These are phyloP conservation scores for Solanum hybrid DNA, from an alignment of 305 asterid genomes.

Conservation along the genomic window DNA sequence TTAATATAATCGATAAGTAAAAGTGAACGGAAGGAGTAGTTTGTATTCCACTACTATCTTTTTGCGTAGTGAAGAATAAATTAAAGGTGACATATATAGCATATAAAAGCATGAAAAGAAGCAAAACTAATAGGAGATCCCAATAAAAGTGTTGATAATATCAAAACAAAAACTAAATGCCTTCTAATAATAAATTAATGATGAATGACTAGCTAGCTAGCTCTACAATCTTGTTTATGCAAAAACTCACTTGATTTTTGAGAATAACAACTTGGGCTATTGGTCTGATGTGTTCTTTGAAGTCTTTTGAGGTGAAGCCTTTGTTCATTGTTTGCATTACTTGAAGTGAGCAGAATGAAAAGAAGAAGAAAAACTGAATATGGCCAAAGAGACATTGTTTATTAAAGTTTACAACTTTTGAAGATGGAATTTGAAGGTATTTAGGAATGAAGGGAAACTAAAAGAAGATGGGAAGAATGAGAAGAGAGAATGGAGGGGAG, in stretches of 20 bases:
- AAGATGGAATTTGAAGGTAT: background rate
- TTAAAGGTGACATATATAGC: background rate
- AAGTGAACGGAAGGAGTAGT: background rate
- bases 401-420: background rate
- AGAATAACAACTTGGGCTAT: constrained; percentile 14
- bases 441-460: background rate
- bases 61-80: background rate
- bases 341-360: constrained; percentile 5
- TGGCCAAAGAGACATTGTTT: constrained; percentile 8
- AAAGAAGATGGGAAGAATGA: background rate
- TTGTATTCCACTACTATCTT: background rate
- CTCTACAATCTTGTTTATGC: background rate
- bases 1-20: background rate
- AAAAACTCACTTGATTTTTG: constrained; percentile 55
- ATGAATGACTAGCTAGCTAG: background rate
- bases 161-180: background rate
- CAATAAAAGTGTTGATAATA: background rate
- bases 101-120: background rate
- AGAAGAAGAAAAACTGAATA: constrained; percentile 16
- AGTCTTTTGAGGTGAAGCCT: constrained; percentile 30
- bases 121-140: background rate
- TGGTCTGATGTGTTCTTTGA: constrained; percentile 6
- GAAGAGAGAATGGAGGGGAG: background rate
- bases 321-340: constrained; percentile 19
- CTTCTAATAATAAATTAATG: background rate